Base-by-base conservation (phyloP, 495 filamentous ascomycete genomes). In the Tuber umbilicatum region DNA sequence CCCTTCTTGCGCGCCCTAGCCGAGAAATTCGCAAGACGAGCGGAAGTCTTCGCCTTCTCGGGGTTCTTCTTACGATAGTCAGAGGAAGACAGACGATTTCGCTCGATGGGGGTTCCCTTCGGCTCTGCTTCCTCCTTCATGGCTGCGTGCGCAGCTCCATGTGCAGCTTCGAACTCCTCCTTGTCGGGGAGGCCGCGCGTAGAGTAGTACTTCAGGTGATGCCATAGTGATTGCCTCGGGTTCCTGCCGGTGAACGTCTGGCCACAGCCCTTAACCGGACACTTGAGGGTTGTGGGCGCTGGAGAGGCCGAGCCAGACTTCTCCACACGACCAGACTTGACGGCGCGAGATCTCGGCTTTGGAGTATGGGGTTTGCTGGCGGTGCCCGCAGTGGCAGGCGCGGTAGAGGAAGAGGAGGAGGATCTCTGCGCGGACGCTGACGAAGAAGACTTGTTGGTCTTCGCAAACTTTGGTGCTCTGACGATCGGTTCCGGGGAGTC, bases 41-140 rank as follows among this genome's bases (percentile, higher is more conserved):
- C 80, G 35, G 80, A 81, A 47, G 80, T 81, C 72, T 81, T 81
- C 42, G 80, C 80, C 45, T 80, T 73, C 72, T 81, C 80, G 16
- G 80, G 80, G 38, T 81, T 81, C 50, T 81, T 81, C 43, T 81
- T 81, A n/a, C 80, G 79, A 31, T 81, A 81, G 42, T 81, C 80
- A 1, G 80, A 81, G 40, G 79, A 81, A 16, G 80, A 81, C 37
- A 81, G 78, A 40, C 80, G 73, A 55, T 81, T 81, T 47, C 80
- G 80, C 27, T 81, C 80, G 12, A 81, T 77, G 35, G 80, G 79
- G n/a, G 80, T 81, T 55, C 80, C 80, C 68, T 81, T 81, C 40
- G 80, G 80, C 68, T 81, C 80, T 35, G 80, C 79, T 38, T 81
- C 79, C 40, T 81, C 79, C 37, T 81, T 81, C 80, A 81, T 81